Evolutionary conservation across 345 rosid genomes (phyloP).

Genomic region (Abelmoschus esculentus): DNA sequence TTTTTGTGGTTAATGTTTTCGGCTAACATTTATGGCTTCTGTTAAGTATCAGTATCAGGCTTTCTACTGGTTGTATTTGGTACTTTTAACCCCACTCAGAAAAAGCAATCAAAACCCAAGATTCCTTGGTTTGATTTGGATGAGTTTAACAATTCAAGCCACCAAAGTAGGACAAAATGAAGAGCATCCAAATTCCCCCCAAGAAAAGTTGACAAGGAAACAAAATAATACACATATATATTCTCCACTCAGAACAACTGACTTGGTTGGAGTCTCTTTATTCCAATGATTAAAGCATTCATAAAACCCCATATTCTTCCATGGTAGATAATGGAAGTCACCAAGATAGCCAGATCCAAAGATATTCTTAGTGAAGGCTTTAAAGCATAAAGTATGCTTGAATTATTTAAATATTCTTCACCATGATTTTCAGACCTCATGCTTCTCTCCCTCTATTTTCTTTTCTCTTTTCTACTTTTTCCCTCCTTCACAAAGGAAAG

Average conservation of each 20-base stretch:
- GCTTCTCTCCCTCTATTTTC: no score
- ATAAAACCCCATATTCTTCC: background rate
- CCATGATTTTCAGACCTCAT: no score
- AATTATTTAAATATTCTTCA: no score
- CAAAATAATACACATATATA: background rate
- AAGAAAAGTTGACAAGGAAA: background rate
- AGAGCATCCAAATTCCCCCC: background rate
- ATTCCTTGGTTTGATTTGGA: background rate
- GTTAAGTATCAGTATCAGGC: background rate
- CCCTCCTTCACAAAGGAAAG: no score
- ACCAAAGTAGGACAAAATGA: background rate
- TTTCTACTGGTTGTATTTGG: background rate
- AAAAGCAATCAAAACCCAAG: background rate
- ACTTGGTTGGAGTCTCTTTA: constrained; percentile 6
- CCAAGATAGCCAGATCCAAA: background rate
- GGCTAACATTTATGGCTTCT: background rate
- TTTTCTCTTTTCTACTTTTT: no score
- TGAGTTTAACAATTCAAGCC: background rate
- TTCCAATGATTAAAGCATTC: background rate
- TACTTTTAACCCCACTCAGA: background rate
- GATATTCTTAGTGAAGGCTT: no score
- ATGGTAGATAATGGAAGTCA: no score
- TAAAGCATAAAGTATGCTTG: no score
- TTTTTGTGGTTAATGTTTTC: background rate
- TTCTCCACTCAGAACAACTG: constrained; percentile 19